A percentile compares a stretch with the other conserved stretches of the same genome.
phyloP scores from a whole-genome alignment of 305 asterid genomes.

The Plantago rigida region DNA sequence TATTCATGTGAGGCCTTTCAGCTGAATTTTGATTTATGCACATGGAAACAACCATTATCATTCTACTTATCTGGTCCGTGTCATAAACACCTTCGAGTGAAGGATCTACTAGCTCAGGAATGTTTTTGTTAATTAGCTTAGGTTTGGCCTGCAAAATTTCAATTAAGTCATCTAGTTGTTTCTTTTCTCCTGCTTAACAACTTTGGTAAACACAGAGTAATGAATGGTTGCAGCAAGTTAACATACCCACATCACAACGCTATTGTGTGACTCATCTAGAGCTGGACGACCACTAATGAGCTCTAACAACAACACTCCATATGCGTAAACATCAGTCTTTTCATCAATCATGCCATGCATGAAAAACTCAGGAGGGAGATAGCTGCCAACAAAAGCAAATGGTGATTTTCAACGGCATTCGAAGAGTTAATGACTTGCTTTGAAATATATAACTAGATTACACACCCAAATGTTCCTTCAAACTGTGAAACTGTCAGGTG shows the following conservation, averaged over 20 bases:
- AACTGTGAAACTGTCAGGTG: constrained; percentile 74
- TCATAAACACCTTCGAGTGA: constrained; percentile 46
- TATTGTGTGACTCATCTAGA: constrained; percentile 56
- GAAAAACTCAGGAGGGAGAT: constrained; percentile 42
- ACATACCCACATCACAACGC: constrained; percentile 96
- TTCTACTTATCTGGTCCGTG: constrained; percentile 51
- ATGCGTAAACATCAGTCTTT: constrained; percentile 56
- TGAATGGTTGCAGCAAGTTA: constrained; percentile 1
- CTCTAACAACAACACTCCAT: constrained; percentile 76
- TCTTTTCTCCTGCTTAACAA: not conserved
- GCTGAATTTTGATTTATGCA: constrained; percentile 62
- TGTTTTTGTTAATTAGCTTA: constrained; percentile 39
- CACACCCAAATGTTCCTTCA: constrained; percentile 95
- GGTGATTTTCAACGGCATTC: not conserved
- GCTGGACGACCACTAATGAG: constrained; percentile 90
- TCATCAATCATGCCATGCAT: constrained; percentile 54
- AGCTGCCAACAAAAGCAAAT: constrained; percentile 28
- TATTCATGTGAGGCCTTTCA: constrained; percentile 82
- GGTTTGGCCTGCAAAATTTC: constrained; percentile 72
- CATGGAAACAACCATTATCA: constrained; percentile 60
- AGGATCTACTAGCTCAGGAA: constrained; percentile 65
- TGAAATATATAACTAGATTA: constrained; percentile 3
- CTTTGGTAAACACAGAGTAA: not conserved
- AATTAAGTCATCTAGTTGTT: not conserved
- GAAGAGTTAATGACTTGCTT: not conserved